Evolutionary conservation across 2,329 filamentous ascomycete species (phyloP).

Genomic region (Aspergillus texensis): DNA sequence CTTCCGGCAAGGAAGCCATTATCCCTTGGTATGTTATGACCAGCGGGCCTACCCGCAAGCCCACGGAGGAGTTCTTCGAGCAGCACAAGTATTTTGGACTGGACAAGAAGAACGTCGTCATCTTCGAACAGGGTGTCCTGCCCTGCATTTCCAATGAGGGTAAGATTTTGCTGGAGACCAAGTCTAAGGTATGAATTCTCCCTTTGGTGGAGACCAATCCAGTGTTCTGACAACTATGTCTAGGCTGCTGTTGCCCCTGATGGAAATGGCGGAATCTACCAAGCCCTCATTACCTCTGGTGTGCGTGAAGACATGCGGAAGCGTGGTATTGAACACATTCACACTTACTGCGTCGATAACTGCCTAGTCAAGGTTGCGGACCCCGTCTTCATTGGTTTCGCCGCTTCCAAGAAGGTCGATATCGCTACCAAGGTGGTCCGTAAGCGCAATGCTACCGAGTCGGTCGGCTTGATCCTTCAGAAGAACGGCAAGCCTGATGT

Average conservation of each 20-base stretch:
- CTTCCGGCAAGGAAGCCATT: slow-evolving; percentile 62
- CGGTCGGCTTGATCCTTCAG: slow-evolving; percentile 88
- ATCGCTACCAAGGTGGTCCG: slow-evolving; percentile 99
- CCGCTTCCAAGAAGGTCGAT: slow-evolving; percentile 83
- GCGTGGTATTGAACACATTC: slow-evolving; percentile 90
- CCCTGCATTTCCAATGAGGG: slow-evolving; percentile 97
- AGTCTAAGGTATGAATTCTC: slow-evolving; percentile 65
- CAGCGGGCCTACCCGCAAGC: slow-evolving; percentile 85
- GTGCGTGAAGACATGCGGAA: slow-evolving; percentile 85
- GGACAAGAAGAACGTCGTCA: slow-evolving; percentile 78
- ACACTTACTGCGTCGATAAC: slow-evolving; percentile 98
- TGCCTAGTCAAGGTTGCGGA: slow-evolving; percentile 99
- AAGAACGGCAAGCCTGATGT: slow-evolving; percentile 97
- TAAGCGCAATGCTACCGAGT: slow-evolving; percentile 95
- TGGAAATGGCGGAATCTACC: slow-evolving; percentile 95
- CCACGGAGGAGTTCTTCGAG: slow-evolving; percentile 92
- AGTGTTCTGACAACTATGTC: background rate
- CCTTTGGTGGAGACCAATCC: background rate
- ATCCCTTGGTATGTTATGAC: slow-evolving; percentile 99
- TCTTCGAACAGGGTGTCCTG: slow-evolving; percentile 96
- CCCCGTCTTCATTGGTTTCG: slow-evolving; percentile 91
- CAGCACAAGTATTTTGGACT: slow-evolving; percentile 91
- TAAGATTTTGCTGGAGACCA: slow-evolving; percentile 92
- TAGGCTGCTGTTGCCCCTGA: slow-evolving; percentile 89
- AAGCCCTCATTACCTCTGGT: slow-evolving; percentile 78